Conservation (phyloP, 768 basidiomycete species). For the Myochromella boudieri region DNA sequence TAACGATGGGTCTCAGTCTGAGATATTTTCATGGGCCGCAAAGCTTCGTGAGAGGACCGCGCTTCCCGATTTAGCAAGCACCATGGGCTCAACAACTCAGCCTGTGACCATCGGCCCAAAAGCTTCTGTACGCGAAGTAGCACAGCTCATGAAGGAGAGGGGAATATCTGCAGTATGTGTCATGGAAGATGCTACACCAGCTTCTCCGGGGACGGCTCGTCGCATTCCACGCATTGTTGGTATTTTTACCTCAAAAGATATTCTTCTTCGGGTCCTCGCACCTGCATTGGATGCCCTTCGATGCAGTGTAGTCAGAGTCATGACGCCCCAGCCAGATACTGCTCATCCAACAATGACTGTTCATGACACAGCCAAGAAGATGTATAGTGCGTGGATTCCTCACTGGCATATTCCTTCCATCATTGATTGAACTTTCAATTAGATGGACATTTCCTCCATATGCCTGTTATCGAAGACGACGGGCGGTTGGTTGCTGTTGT, state of each 20-base stretch:
- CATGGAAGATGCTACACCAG: background rate
- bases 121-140: conserved; percentile 1
- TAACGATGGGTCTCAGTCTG: background rate
- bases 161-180: conserved; percentile 4
- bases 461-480: conserved; percentile 1
- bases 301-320: conserved; percentile 1
- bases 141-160: conserved; percentile 6
- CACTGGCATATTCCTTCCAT: background rate
- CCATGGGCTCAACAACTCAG: background rate
- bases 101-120: conserved; percentile 1
- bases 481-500: background rate
- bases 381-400: conserved; percentile 3
- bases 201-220: background rate
- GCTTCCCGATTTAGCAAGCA: background rate
- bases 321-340: conserved; percentile 1
- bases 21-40: conserved; percentile 4
- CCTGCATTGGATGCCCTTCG: background rate
- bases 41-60: conserved; percentile 5
- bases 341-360: background rate
- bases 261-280: background rate
- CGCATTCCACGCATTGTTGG: background rate
- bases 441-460: background rate
- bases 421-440: background rate
- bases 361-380: background rate
- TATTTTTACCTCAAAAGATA: conserved; percentile 3